Conservation (phyloP, 306 rosid genomes). For the Cicer yamashitae region DNA sequence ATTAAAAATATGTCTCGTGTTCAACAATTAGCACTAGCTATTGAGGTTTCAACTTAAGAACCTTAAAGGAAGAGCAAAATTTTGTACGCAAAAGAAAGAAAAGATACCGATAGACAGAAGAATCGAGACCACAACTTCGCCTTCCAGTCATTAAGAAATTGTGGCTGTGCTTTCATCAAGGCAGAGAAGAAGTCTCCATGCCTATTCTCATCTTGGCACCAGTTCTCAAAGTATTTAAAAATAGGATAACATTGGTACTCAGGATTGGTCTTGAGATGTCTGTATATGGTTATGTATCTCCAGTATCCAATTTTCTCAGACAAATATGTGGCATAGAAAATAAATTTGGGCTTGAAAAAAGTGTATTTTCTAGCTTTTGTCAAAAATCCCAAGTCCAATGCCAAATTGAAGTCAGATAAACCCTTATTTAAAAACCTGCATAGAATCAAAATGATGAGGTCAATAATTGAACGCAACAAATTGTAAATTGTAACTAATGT, state of each 20-base stretch:
- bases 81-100: background rate
- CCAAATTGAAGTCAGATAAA: constrained; percentile 93
- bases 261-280: constrained; percentile 93
- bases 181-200: constrained; percentile 99
- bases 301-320: constrained; percentile 99
- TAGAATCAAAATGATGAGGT: constrained; percentile 18
- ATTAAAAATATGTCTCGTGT: too few relatives aligned
- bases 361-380: constrained; percentile 98
- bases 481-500: background rate
- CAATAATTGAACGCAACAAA: constrained; percentile 1
- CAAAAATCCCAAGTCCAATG: constrained; percentile 97
- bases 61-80: constrained; percentile 6
- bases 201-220: constrained; percentile 99
- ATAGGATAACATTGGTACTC: constrained; percentile 95
- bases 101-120: constrained; percentile 91
- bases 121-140: constrained; percentile 96
- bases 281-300: constrained; percentile 96
- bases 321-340: constrained; percentile 94
- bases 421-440: constrained; percentile 97
- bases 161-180: constrained; percentile 98
- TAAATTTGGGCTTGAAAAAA: constrained; percentile 96
- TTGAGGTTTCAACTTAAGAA: constrained; percentile 14
- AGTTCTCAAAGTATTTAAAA: constrained; percentile 97
- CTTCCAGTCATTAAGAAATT: constrained; percentile 98
- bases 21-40: background rate